Conservation (phyloP, 495 filamentous ascomycete genomes). For the Penicillium coffeae region DNA sequence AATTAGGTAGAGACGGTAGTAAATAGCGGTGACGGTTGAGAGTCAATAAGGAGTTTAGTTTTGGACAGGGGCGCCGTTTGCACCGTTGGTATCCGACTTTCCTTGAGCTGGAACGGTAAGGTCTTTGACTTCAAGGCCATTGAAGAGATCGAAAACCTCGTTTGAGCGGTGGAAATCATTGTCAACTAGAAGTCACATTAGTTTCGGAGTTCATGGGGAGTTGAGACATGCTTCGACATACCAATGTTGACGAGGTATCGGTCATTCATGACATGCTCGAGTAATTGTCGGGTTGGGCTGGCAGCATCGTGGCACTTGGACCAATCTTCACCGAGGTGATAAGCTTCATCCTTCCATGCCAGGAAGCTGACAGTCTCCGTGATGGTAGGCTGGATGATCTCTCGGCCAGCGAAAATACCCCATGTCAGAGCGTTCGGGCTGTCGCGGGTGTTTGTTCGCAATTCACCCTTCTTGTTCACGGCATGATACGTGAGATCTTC, state of each 20-base stretch:
- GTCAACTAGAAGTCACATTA: slow-evolving; percentile 58
- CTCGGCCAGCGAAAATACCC: slow-evolving; percentile 98
- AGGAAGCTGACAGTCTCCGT: slow-evolving; percentile 97
- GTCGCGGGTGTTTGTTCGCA: slow-evolving; percentile 78
- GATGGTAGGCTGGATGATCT: slow-evolving; percentile 99
- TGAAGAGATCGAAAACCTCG: slow-evolving; percentile 79
- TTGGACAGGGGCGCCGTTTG: slow-evolving; percentile 23
- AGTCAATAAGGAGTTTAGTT: slow-evolving; percentile 20
- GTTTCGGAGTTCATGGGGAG: slow-evolving; percentile 5
- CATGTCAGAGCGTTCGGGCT: slow-evolving; percentile 96
- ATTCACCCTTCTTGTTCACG: slow-evolving; percentile 72
- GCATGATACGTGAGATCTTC: slow-evolving; percentile 89
- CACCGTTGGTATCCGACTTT: slow-evolving; percentile 22
- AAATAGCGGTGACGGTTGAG: slow-evolving; percentile 16
- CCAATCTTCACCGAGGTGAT: slow-evolving; percentile 88
- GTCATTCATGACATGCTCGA: slow-evolving; percentile 77
- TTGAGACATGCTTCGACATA: slow-evolving; percentile 40
- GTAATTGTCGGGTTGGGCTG: slow-evolving; percentile 76
- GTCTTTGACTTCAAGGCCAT: slow-evolving; percentile 66
- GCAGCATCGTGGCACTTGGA: slow-evolving; percentile 77
- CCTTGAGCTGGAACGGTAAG: slow-evolving; percentile 46
- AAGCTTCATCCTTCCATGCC: slow-evolving; percentile 99
- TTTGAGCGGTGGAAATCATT: slow-evolving; percentile 86
- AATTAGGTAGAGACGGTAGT: slow-evolving; percentile 33
- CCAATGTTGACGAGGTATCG: slow-evolving; percentile 97